phyloP scores from a whole-genome alignment of 805 yeast species.

The Maudiozyma pseudohumilis region DNA sequence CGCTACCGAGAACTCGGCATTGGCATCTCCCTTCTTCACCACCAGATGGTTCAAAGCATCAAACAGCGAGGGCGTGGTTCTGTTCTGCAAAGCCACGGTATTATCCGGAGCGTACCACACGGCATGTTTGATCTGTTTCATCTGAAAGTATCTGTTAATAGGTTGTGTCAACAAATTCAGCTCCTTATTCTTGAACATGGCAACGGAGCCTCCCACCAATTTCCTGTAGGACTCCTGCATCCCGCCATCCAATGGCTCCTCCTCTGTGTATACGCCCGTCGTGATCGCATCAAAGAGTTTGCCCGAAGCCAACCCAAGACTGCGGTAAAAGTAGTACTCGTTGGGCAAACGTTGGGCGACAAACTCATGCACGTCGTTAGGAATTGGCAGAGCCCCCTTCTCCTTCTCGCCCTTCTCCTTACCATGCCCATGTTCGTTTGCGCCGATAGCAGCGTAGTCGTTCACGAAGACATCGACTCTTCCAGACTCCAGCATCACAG shows the following conservation, averaged over 20 bases:
- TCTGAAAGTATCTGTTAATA: conserved; percentile 78
- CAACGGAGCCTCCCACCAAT: conserved; percentile 40
- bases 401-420: not conserved
- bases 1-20: conserved; percentile 20
- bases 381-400: conserved; percentile 29
- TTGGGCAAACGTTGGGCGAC: conserved; percentile 80
- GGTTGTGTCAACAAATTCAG: conserved; percentile 60
- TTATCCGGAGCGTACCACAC: conserved; percentile 43
- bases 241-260: conserved; percentile 60
- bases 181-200: conserved; percentile 45
- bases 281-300: conserved; percentile 58
- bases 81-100: conserved; percentile 38
- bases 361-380: conserved; percentile 72
- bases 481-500: conserved; percentile 63
- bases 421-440: not conserved
- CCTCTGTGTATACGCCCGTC: conserved; percentile 50
- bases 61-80: conserved; percentile 45
- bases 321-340: conserved; percentile 72
- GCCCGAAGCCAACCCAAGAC: conserved; percentile 55
- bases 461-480: conserved; percentile 45
- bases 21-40: conserved; percentile 20
- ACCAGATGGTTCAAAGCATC: conserved; percentile 31
- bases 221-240: conserved; percentile 46
- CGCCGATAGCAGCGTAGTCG: not conserved
- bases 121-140: conserved; percentile 46